Conservation (phyloP, 768 basidiomycete genomes). For the Scleroderma bovista region DNA sequence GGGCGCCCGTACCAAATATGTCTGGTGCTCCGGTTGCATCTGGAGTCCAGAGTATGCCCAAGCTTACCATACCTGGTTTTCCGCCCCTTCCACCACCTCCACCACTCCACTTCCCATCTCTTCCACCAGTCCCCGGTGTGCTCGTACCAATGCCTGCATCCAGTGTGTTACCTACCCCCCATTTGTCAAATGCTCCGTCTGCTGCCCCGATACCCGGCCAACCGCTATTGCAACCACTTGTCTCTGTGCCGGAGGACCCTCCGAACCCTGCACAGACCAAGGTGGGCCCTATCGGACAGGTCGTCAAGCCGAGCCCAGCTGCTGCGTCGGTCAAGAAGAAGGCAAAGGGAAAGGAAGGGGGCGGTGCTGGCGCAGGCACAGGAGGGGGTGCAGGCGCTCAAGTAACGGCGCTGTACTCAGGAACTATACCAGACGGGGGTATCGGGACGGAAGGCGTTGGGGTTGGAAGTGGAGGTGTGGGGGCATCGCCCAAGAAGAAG, state of each 20-base stretch:
- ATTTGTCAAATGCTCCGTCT: background rate
- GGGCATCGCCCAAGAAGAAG: constrained; percentile 19
- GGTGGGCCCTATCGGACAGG: constrained; percentile 76
- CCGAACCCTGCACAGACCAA: constrained; percentile 56
- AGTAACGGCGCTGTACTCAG: constrained; percentile 10
- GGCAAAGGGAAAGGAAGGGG: constrained; percentile 22
- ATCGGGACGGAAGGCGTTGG: constrained; percentile 26
- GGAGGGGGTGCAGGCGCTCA: constrained; percentile 3
- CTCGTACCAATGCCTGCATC: too few species aligned
- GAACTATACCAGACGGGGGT: constrained; percentile 12
- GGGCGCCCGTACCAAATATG: constrained; percentile 12
- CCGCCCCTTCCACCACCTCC: background rate
- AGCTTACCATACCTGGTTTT: background rate
- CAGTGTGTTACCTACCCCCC: background rate
- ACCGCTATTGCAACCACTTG: constrained; percentile 12
- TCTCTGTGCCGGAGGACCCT: constrained; percentile 59
- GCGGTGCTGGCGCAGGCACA: constrained; percentile 11
- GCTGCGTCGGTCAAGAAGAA: constrained; percentile 60
- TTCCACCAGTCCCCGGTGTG: background rate
- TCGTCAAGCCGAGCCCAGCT: constrained; percentile 46
- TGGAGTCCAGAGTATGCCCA: background rate
- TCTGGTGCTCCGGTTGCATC: constrained; percentile 5
- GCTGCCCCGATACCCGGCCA: background rate
- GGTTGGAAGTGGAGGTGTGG: constrained; percentile 6
- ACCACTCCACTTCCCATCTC: background rate